Evolutionary conservation across 2,329 filamentous ascomycete genomes (phyloP).

Genomic region (Trichoderma asperellum): DNA sequence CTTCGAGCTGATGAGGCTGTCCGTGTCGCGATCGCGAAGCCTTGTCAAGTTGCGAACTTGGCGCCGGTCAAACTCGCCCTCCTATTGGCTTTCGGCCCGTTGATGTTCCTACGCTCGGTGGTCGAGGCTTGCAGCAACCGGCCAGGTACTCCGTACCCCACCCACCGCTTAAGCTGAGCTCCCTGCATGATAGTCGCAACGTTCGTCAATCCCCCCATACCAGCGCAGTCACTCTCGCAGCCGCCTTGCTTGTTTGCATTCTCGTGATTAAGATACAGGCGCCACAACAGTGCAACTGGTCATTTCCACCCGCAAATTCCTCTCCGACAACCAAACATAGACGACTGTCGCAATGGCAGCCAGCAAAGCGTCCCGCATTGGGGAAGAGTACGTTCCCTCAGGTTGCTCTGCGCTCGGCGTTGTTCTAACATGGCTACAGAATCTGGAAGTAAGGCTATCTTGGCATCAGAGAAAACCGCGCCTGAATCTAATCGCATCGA

Average conservation of each 20-base stretch:
- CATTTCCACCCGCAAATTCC: not conserved
- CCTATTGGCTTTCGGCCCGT: conserved; percentile 43
- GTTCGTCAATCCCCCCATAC: not conserved
- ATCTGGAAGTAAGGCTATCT: conserved; percentile 83
- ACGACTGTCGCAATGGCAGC: conserved; percentile 53
- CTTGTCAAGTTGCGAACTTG: conserved; percentile 24
- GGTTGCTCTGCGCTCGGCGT: not conserved
- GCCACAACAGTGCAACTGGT: not conserved
- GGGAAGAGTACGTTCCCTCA: conserved; percentile 59
- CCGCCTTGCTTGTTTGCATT: not conserved
- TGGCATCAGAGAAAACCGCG: conserved; percentile 12
- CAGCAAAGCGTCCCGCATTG: conserved; percentile 63
- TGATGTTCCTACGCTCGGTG: conserved; percentile 40
- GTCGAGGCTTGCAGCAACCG: conserved; percentile 33
- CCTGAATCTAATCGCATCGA: conserved; percentile 37
- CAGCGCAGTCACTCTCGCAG: not conserved
- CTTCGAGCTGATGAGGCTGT: not conserved
- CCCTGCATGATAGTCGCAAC: conserved; percentile 10
- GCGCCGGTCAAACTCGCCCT: conserved; percentile 6
- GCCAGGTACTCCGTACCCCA: conserved; percentile 29
- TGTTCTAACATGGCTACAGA: conserved; percentile 54
- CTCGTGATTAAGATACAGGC: not conserved
- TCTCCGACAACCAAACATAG: too few relatives aligned
- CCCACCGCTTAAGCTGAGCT: conserved; percentile 20
- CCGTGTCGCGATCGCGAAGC: conserved; percentile 25